Evolutionary conservation across 1,139 yeast species (phyloP).

Genomic region (Saccharomyces hybrid): DNA sequence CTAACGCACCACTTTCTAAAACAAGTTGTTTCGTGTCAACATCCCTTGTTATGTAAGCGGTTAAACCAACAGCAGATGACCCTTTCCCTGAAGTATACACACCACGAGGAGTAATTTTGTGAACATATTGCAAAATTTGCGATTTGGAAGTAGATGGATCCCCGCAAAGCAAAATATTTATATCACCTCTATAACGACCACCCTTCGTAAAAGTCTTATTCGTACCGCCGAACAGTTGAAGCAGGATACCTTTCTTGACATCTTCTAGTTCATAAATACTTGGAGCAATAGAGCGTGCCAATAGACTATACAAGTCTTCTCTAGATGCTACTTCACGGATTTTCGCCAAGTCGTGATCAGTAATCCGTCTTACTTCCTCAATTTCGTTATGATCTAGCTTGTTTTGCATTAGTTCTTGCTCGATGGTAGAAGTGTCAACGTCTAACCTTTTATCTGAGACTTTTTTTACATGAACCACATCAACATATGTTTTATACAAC

Average conservation of each 20-base stretch:
- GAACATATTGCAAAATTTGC: constrained; percentile 87
- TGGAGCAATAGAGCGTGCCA: constrained; percentile 91
- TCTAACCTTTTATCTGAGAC: constrained; percentile 78
- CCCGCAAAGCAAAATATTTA: constrained; percentile 85
- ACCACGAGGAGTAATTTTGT: constrained; percentile 96
- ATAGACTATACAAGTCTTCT: constrained; percentile 76
- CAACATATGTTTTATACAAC: constrained; percentile 86
- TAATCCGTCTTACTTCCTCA: constrained; percentile 64
- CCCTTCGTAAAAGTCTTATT: constrained; percentile 85
- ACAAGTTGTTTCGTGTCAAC: constrained; percentile 89
- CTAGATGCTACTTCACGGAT: constrained; percentile 59
- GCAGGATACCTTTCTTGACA: constrained; percentile 86
- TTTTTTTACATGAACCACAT: constrained; percentile 87
- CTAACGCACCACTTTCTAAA: constrained; percentile 93
- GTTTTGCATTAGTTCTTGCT: constrained; percentile 44
- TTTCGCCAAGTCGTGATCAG: constrained; percentile 59
- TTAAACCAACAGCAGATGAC: constrained; percentile 96
- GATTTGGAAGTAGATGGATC: constrained; percentile 98
- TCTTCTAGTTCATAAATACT: constrained; percentile 94
- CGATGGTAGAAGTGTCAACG: constrained; percentile 63
- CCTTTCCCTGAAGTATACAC: constrained; percentile 98
- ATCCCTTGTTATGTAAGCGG: constrained; percentile 94
- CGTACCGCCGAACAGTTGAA: constrained; percentile 93
- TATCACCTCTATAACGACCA: constrained; percentile 93
- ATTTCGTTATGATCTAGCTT: constrained; percentile 41